Conservation (phyloP, 805 yeast species). For the Candida ovalis region DNA sequence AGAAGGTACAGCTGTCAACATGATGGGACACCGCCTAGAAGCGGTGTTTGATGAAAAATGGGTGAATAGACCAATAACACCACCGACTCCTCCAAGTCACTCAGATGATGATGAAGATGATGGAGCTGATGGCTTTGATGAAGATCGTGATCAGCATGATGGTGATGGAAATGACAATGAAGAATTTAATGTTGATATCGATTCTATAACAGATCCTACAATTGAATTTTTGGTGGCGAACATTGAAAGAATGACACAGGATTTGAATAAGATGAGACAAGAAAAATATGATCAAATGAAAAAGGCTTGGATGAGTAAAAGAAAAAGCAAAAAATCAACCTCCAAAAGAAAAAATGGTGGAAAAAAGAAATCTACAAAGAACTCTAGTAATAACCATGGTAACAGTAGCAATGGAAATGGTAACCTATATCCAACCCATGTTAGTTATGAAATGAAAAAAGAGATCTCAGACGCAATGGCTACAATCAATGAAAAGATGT, state of each 20-base stretch:
- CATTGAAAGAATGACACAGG: slow-evolving; percentile 77
- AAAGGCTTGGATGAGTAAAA: slow-evolving; percentile 55
- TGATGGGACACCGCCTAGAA: slow-evolving; percentile 92
- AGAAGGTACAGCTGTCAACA: slow-evolving; percentile 92
- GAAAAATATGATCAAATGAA: slow-evolving; percentile 66
- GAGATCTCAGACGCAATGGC: slow-evolving; percentile 85
- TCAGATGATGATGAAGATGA: slow-evolving; percentile 37
- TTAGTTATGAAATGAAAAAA: slow-evolving; percentile 95
- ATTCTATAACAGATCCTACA: slow-evolving; percentile 80
- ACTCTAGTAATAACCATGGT: slow-evolving; percentile 12
- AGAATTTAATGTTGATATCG: slow-evolving; percentile 55
- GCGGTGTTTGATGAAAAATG: slow-evolving; percentile 82
- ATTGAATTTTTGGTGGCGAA: slow-evolving; percentile 87
- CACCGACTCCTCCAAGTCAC: slow-evolving; percentile 46
- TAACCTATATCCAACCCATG: slow-evolving; percentile 35
- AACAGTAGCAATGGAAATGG: slow-evolving; percentile 9
- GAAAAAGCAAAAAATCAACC: slow-evolving; percentile 31
- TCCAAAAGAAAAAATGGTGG: slow-evolving; percentile 29
- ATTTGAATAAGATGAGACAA: slow-evolving; percentile 76
- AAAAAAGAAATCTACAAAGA: slow-evolving; percentile 17
- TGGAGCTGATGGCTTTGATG: slow-evolving; percentile 31
- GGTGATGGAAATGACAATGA: slow-evolving; percentile 33
- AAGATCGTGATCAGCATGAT: slow-evolving; percentile 39
- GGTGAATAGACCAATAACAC: slow-evolving; percentile 77
- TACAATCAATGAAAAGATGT: slow-evolving; percentile 68